Percentiles rank a stretch among this genome's conserved stretches.
These are phyloP conservation scores for Hygrophila difformis DNA, from an alignment of 257 asterid genomes.

Conservation along the genomic window DNA sequence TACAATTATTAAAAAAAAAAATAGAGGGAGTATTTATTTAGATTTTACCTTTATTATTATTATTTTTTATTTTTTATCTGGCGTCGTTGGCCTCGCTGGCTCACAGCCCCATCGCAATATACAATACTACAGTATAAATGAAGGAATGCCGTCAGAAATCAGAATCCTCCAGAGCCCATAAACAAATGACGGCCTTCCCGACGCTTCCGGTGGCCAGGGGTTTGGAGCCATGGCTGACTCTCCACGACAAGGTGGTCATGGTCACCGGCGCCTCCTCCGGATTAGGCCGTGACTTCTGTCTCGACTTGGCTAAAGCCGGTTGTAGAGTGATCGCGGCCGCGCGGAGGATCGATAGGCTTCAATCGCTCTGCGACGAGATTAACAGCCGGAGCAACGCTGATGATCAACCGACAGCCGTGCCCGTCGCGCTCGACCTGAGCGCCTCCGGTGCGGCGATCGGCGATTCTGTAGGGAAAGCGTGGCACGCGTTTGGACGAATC, in stretches of 20 bases:
- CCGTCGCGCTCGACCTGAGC: conserved; percentile 49
- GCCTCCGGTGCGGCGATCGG: conserved; percentile 24
- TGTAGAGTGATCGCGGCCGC: conserved; percentile 43
- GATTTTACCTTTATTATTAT: too few relatives aligned
- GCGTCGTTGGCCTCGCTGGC: too few relatives aligned
- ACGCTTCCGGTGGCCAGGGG: too few relatives aligned
- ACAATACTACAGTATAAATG: too few relatives aligned
- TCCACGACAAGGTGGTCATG: conserved; percentile 31
- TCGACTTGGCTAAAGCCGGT: conserved; percentile 37
- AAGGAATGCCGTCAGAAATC: too few relatives aligned
- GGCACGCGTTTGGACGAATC: conserved; percentile 52
- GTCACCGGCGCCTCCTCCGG: conserved; percentile 54
- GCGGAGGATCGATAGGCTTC: conserved; percentile 32
- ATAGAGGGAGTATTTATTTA: too few relatives aligned
- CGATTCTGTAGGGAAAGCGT: conserved; percentile 44
- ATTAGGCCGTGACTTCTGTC: conserved; percentile 35
- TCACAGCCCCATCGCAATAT: too few relatives aligned
- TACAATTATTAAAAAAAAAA: too few relatives aligned
- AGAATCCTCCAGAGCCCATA: too few relatives aligned
- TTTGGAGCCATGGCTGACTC: too few relatives aligned
- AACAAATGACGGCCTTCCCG: too few relatives aligned
- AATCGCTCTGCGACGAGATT: conserved; percentile 34
- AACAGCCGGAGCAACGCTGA: conserved; percentile 5
- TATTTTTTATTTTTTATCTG: too few relatives aligned
- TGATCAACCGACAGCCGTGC: conserved; percentile 21